These are phyloP conservation scores for Backusella macrospora DNA, from an alignment of 192 early-diverging fungal species.

Conservation along the genomic window DNA sequence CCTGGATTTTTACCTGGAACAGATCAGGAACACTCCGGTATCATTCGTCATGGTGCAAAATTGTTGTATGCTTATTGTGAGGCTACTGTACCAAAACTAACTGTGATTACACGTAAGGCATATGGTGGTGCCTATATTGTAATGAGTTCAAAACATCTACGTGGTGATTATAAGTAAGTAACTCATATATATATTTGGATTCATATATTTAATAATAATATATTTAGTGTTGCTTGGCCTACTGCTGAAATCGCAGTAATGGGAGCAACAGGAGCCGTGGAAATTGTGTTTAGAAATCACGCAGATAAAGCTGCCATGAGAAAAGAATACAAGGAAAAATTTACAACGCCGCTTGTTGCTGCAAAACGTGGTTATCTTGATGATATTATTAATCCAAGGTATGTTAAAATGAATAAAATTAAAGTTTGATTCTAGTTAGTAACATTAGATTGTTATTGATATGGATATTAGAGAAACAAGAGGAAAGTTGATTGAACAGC, in stretches of 20 bases:
- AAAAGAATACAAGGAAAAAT: constrained; percentile 87
- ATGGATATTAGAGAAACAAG: constrained; percentile 59
- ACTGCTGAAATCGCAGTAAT: constrained; percentile 98
- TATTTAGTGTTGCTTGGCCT: constrained; percentile 86
- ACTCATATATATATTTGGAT: neutral
- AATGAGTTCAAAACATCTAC: constrained; percentile 95
- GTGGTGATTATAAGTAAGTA: constrained; percentile 72
- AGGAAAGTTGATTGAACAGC: constrained; percentile 83
- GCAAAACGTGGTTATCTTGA: constrained; percentile 89
- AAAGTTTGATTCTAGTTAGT: constrained; percentile 31
- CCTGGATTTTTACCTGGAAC: constrained; percentile 96
- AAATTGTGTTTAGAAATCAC: constrained; percentile 89
- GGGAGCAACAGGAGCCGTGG: constrained; percentile 97
- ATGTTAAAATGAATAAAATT: neutral
- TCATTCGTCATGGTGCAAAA: constrained; percentile 96
- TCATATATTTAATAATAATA: neutral
- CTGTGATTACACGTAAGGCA: constrained; percentile 93
- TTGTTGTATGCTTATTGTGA: constrained; percentile 95
- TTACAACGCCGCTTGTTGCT: constrained; percentile 93
- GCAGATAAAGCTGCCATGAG: constrained; percentile 66
- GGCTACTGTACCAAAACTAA: constrained; percentile 96
- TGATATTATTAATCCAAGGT: constrained; percentile 64
- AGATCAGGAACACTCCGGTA: constrained; percentile 92
- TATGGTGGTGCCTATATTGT: constrained; percentile 99
- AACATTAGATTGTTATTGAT: neutral